Base-by-base conservation (phyloP, 306 rosid genomes). In the Rosa persica region DNA sequence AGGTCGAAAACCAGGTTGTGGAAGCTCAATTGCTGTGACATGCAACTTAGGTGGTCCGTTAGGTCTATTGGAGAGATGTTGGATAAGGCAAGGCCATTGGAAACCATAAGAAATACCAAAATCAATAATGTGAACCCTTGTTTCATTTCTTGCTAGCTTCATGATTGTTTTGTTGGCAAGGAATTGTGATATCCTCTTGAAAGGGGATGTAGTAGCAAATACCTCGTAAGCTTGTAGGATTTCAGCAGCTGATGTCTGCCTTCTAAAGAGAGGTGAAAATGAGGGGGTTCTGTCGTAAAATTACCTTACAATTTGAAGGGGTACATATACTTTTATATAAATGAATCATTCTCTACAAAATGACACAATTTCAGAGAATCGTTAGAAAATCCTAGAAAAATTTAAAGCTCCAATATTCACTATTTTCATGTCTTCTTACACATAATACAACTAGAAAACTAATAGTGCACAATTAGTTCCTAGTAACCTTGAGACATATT, bases 81-180 rank as follows among this genome's bases (percentile, higher is more conserved):
- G 87, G 55, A 86, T 83, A 19, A 86, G 76, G 71, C 66, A 80
- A 12, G 89, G 89, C 89, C 87, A 86, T 80, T 86, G 87, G 67
- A 80, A 78, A 66, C 89, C 89, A 51, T 83, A 80, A 51, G 82
- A 69, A 73, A 83, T 76, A 20, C 87, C 89, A 64, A 86, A 86
- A 55, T 86, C 80, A 68, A 86, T 66, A 48, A 86, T 76, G 81
- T 83, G 89, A 52, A 86, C 23, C 22, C 72, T 68, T 12, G 57
- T n/a, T 20, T 75, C 82, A 19, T 79, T 36, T 68, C 62, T 70
- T 5, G 86, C 67, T 17, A 72, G 58, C 20, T 83, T 81, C 58
- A 73, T 22, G n/a, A 86, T 86, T 2, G 75, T 70, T 76, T 79
- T 49, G 71, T 78, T 83, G 7, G 87, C 85, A 66, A 74, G 30